Evolutionary conservation across 805 yeast genomes (phyloP).

Genomic region (Spathaspora girioi): DNA sequence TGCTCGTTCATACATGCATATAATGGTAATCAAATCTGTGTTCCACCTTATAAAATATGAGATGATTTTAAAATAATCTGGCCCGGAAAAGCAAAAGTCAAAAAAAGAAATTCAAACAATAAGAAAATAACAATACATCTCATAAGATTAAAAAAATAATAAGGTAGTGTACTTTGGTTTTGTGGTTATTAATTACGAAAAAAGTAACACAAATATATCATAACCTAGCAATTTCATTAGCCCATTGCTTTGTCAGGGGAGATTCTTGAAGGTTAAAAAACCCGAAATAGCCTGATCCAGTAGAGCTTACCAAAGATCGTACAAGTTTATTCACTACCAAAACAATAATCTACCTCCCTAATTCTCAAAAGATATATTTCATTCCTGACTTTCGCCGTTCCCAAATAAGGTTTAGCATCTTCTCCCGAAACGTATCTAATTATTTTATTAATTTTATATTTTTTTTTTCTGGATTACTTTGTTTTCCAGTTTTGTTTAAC

Average conservation of each 20-base stretch:
- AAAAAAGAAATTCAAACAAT: conserved; percentile 1
- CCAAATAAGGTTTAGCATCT: not conserved
- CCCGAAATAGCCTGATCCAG: not conserved
- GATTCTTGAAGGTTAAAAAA: not conserved
- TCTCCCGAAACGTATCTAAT: not conserved
- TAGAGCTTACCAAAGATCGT: no score
- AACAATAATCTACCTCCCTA: not conserved
- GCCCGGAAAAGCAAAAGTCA: not conserved
- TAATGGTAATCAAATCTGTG: not conserved
- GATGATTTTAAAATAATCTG: not conserved
- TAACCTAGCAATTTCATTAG: not conserved
- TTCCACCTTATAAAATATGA: not conserved
- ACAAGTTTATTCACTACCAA: no score
- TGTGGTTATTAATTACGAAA: not conserved
- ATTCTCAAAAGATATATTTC: not conserved
- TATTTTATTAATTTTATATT: not conserved
- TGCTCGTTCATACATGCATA: not conserved
- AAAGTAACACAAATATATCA: not conserved
- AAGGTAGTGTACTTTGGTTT: not conserved
- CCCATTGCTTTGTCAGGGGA: not conserved
- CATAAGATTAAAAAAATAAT: not conserved
- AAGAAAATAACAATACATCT: not conserved
- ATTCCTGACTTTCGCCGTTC: not conserved
- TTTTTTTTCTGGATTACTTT: not conserved
- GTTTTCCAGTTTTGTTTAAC: not conserved